phyloP scores from a whole-genome alignment of 2,329 filamentous ascomycete genomes.

The Allantophomopsis lycopodina region DNA sequence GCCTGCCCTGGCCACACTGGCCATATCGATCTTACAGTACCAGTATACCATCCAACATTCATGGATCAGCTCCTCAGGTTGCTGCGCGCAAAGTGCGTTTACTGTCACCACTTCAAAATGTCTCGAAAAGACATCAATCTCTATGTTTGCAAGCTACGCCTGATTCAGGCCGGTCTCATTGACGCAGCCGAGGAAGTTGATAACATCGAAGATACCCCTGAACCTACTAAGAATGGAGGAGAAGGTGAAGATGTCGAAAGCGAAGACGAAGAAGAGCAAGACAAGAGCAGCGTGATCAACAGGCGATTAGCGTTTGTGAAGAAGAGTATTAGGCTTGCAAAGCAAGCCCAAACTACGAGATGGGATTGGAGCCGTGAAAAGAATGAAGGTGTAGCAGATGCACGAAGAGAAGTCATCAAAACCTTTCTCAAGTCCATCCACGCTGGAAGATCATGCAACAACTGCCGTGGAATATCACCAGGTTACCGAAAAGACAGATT shows the following conservation, averaged over 20 bases:
- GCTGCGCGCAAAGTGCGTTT: slow-evolving; percentile 75
- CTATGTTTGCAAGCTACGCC: slow-evolving; percentile 70
- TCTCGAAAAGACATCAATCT: slow-evolving; percentile 63
- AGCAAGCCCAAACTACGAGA: slow-evolving; percentile 30
- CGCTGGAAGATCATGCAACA: slow-evolving; percentile 53
- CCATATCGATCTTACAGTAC: slow-evolving; percentile 87
- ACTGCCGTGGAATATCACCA: slow-evolving; percentile 59
- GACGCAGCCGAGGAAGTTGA: slow-evolving; percentile 44
- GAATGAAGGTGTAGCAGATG: slow-evolving; percentile 71
- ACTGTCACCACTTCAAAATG: slow-evolving; percentile 79
- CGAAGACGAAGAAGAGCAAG: slow-evolving; percentile 21
- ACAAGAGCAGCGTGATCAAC: slow-evolving; percentile 31
- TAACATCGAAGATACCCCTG: slow-evolving; percentile 13
- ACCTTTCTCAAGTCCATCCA: slow-evolving; percentile 67
- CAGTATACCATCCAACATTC: slow-evolving; percentile 93
- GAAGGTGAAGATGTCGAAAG: slow-evolving; percentile 8
- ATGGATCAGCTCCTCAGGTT: slow-evolving; percentile 84
- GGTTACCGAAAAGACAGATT: slow-evolving; percentile 79
- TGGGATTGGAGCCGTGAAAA: slow-evolving; percentile 39
- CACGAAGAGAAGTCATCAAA: slow-evolving; percentile 63
- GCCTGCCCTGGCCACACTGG: slow-evolving; percentile 87
- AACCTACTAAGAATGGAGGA: slow-evolving; percentile 2
- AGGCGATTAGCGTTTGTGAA: slow-evolving; percentile 57
- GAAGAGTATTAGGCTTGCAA: slow-evolving; percentile 41
- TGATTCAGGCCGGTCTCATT: slow-evolving; percentile 75